Evolutionary conservation across 2,329 filamentous ascomycete genomes (phyloP).

Genomic region (Hymenoscyphus fraxineus): DNA sequence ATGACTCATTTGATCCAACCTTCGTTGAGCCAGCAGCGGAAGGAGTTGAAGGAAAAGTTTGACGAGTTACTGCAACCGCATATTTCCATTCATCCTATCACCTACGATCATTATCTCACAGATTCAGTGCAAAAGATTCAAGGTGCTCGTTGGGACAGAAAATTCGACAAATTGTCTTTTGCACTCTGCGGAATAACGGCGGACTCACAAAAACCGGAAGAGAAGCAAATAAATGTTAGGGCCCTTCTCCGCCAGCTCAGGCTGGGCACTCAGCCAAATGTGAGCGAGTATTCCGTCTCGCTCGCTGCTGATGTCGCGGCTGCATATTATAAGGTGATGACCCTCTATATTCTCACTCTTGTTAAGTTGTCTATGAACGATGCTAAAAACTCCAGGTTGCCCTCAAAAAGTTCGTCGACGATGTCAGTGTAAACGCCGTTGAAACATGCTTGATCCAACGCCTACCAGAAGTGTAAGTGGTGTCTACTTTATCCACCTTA

Average conservation of each 20-base stretch:
- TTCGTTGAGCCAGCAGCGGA: not conserved
- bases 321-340: not conserved
- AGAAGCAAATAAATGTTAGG: too few species aligned
- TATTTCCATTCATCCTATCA: not conserved
- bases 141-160: not conserved
- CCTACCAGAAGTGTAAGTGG: slow-evolving; percentile 3
- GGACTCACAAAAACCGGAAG: not conserved
- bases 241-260: not conserved
- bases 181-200: not conserved
- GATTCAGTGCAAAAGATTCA: not conserved
- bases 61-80: not conserved
- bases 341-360: not conserved
- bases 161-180: not conserved
- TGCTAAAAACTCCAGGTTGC: slow-evolving; percentile 7
- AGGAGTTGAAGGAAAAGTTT: not conserved
- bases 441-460: slow-evolving; percentile 13
- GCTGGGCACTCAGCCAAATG: not conserved
- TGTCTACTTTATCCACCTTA: too few species aligned
- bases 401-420: slow-evolving; percentile 16
- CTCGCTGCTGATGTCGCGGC: not conserved
- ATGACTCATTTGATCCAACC: not conserved
- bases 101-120: not conserved
- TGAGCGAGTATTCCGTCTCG: not conserved
- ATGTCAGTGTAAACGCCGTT: slow-evolving; percentile 14
- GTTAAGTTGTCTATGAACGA: too few species aligned